Conservation (phyloP, 768 basidiomycete species). For the Collybia nuda region DNA sequence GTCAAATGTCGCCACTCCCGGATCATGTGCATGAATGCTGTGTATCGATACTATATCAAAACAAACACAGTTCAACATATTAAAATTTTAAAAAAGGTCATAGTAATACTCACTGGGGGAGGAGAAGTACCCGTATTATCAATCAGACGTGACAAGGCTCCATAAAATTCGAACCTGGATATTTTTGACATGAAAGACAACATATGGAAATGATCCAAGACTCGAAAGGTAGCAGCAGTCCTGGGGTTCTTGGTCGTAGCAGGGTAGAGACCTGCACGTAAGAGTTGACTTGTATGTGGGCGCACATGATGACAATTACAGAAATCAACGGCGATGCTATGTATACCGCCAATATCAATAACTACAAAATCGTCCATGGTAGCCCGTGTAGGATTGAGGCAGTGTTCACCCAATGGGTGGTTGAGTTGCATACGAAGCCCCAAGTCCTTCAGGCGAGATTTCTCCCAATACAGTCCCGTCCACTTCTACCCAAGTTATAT, state of each 20-base stretch:
- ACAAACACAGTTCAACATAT: too few relatives aligned
- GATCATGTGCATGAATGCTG: constrained; percentile 13
- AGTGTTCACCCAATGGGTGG: background rate
- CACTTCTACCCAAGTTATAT: too few relatives aligned
- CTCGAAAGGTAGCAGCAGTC: constrained; percentile 8
- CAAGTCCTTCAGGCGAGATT: constrained; percentile 5
- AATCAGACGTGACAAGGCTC: constrained; percentile 4
- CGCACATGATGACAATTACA: constrained; percentile 11
- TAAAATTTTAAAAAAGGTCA: too few relatives aligned
- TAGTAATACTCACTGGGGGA: background rate
- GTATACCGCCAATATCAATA: constrained; percentile 7
- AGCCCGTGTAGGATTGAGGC: too few relatives aligned
- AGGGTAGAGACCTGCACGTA: constrained; percentile 13
- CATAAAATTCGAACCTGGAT: constrained; percentile 10
- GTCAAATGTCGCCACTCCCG: constrained; percentile 15
- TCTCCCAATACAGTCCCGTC: constrained; percentile 8
- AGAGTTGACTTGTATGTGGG: constrained; percentile 15
- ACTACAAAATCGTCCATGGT: too few relatives aligned
- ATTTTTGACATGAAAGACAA: constrained; percentile 10
- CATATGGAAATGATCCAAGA: constrained; percentile 11
- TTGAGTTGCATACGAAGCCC: constrained; percentile 14
- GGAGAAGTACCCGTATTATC: constrained; percentile 5
- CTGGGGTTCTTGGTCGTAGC: constrained; percentile 6
- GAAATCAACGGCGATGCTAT: constrained; percentile 12
- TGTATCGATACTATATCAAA: constrained; percentile 15